These are phyloP conservation scores for Apiotrichum porosum DNA, from an alignment of 1,284 basidiomycete genomes.

Conservation along the genomic window DNA sequence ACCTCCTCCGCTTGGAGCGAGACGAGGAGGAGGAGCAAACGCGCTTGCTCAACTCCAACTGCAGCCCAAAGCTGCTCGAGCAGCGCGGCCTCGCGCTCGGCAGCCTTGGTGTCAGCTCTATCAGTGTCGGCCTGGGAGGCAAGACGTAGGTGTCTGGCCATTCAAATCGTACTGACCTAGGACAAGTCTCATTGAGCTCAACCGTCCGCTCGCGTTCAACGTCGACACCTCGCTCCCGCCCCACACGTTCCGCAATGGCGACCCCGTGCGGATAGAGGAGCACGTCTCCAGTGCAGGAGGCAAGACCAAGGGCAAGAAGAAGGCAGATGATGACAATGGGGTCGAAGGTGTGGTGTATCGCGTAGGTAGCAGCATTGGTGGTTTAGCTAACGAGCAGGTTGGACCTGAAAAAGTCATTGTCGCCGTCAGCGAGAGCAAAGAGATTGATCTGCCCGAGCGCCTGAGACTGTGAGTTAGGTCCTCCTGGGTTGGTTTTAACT, in stretches of 20 bases:
- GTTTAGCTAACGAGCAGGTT: constrained; percentile 51
- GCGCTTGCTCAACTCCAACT: constrained; percentile 74
- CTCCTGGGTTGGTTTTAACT: not conserved
- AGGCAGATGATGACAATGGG: constrained; percentile 26
- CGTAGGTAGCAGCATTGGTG: constrained; percentile 49
- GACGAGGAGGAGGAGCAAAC: constrained; percentile 77
- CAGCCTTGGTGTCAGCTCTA: constrained; percentile 63
- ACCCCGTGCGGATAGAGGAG: constrained; percentile 76
- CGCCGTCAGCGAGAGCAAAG: constrained; percentile 63
- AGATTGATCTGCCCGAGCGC: constrained; percentile 73
- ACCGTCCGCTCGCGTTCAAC: constrained; percentile 76
- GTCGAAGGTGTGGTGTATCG: constrained; percentile 79
- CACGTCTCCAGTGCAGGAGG: constrained; percentile 56
- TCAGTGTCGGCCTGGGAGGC: constrained; percentile 79
- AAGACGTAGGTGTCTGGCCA: constrained; percentile 62
- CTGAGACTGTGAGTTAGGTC: constrained; percentile 57
- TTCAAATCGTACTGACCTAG: not conserved
- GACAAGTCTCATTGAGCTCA: constrained; percentile 80
- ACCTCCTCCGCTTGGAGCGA: constrained; percentile 66
- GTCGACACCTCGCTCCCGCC: constrained; percentile 67
- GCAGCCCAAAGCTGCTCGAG: constrained; percentile 76
- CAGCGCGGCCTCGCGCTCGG: constrained; percentile 77
- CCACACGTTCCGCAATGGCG: constrained; percentile 76
- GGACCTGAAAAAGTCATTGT: constrained; percentile 70
- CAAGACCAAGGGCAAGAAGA: constrained; percentile 45